Percentiles rank a stretch among this genome's conserved stretches.
Conservation (phyloP, 2,329 filamentous ascomycete genomes). For the Aspergillus fumigatus region DNA sequence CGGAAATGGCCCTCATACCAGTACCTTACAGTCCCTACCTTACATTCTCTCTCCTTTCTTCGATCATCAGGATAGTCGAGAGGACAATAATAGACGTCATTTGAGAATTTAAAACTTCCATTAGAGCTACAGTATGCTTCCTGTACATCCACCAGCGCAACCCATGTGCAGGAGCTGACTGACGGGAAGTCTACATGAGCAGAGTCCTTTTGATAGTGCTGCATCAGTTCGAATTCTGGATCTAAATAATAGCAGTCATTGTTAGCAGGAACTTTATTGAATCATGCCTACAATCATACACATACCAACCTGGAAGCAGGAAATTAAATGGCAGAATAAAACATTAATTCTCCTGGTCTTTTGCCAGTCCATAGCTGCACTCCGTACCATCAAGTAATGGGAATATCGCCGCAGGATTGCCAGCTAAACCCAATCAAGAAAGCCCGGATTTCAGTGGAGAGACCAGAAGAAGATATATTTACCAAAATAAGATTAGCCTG, state of each 20-base stretch:
- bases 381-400: background rate
- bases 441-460: constrained; percentile 7
- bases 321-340: background rate
- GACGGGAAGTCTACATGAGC: background rate
- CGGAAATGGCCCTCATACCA: background rate
- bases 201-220: background rate
- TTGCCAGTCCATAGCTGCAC: background rate
- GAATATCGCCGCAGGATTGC: background rate
- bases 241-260: background rate
- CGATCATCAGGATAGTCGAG: background rate
- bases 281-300: background rate
- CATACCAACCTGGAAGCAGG: background rate
- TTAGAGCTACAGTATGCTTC: no score
- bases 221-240: no score
- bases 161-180: background rate
- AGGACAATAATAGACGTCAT: background rate
- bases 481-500: constrained; percentile 8
- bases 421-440: background rate
- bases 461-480: constrained; percentile 2
- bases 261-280: no score
- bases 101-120: background rate
- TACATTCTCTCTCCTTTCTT: background rate
- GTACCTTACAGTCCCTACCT: background rate
- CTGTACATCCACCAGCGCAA: background rate
- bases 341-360: background rate